phyloP scores from a whole-genome alignment of 2,329 filamentous ascomycete species.

The Penicillium decumbens region DNA sequence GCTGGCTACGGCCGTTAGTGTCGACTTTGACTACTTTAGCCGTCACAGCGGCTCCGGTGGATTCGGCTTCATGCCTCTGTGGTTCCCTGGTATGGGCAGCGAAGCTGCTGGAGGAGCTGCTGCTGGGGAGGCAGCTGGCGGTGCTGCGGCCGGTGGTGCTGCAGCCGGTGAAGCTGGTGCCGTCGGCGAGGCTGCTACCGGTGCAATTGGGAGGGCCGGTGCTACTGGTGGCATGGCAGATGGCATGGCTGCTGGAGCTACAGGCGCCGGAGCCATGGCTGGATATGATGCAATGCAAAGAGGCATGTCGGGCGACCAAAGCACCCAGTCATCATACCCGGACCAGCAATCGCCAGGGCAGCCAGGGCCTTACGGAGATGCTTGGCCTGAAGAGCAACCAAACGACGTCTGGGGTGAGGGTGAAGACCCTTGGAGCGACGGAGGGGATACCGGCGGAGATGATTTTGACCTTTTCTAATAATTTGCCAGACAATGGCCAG shows the following conservation, averaged over 20 bases:
- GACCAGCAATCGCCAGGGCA: slow-evolving; percentile 18
- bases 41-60: slow-evolving; percentile 51
- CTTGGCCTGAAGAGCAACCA: slow-evolving; percentile 25
- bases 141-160: slow-evolving; percentile 30
- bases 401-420: slow-evolving; percentile 20
- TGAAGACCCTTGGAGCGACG: slow-evolving; percentile 18
- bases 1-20: slow-evolving; percentile 60
- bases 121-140: slow-evolving; percentile 36
- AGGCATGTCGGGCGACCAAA: slow-evolving; percentile 37
- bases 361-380: slow-evolving; percentile 23
- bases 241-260: slow-evolving; percentile 43
- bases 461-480: slow-evolving; percentile 27
- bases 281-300: slow-evolving; percentile 61
- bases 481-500: not conserved
- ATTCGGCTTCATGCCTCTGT: slow-evolving; percentile 51
- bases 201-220: slow-evolving; percentile 29
- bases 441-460: slow-evolving; percentile 23
- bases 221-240: slow-evolving; percentile 39
- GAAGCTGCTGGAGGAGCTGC: slow-evolving; percentile 39
- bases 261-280: slow-evolving; percentile 56
- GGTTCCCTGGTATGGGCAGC: slow-evolving; percentile 45
- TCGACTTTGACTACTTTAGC: slow-evolving; percentile 66
- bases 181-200: slow-evolving; percentile 21
- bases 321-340: slow-evolving; percentile 13
- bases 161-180: slow-evolving; percentile 39